phyloP scores from a whole-genome alignment of 2,329 filamentous ascomycete genomes.

The Helminthosporium solani region DNA sequence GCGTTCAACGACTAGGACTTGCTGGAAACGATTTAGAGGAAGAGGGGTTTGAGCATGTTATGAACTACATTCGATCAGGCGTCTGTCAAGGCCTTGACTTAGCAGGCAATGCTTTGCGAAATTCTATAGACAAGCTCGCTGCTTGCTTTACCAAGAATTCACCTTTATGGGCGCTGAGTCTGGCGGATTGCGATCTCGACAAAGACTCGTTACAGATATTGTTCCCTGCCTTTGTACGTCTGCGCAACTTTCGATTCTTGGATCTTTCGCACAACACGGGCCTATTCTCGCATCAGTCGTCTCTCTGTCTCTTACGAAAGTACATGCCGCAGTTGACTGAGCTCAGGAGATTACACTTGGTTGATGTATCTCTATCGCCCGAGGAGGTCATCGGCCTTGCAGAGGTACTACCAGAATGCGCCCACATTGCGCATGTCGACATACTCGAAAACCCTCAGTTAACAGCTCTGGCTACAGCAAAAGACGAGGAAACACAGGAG shows the following conservation, averaged over 20 bases:
- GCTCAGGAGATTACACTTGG: constrained; percentile 82
- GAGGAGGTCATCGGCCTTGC: constrained; percentile 89
- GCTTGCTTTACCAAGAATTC: constrained; percentile 53
- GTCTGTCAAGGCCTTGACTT: constrained; percentile 86
- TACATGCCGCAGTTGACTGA: constrained; percentile 77
- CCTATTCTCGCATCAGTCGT: constrained; percentile 76
- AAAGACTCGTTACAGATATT: constrained; percentile 72
- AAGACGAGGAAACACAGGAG: constrained; percentile 78
- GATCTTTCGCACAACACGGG: constrained; percentile 88
- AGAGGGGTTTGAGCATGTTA: constrained; percentile 72
- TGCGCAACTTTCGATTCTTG: constrained; percentile 79
- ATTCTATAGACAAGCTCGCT: constrained; percentile 49
- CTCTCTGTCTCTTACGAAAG: constrained; percentile 72
- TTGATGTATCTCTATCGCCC: constrained; percentile 78
- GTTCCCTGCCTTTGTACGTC: constrained; percentile 68
- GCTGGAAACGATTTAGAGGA: constrained; percentile 77
- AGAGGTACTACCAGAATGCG: constrained; percentile 84
- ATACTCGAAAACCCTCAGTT: constrained; percentile 79
- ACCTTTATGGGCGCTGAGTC: constrained; percentile 75
- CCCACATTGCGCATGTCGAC: constrained; percentile 79
- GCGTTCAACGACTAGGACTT: constrained; percentile 75
- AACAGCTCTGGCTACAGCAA: constrained; percentile 69
- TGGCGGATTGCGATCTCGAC: constrained; percentile 81
- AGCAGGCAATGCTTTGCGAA: constrained; percentile 73
- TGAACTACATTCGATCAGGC: constrained; percentile 72